These are phyloP conservation scores for Teratosphaeria destructans DNA, from an alignment of 2,329 filamentous ascomycete genomes.

Conservation along the genomic window DNA sequence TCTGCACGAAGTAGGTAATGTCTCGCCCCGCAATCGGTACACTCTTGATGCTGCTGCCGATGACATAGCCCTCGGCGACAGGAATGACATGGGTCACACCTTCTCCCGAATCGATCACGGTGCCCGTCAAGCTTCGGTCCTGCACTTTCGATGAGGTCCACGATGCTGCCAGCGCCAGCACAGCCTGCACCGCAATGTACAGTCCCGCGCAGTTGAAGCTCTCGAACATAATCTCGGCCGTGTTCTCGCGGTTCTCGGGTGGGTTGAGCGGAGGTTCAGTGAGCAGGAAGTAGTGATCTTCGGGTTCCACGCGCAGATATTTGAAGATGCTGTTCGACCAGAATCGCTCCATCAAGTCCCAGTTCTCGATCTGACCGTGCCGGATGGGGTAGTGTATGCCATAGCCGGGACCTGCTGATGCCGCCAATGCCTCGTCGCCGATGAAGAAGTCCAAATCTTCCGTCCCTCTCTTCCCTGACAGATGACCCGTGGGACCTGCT, in stretches of 20 bases:
- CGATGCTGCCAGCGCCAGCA: slow-evolving; percentile 88
- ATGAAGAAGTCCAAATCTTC: slow-evolving; percentile 99
- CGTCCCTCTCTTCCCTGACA: slow-evolving; percentile 86
- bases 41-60: slow-evolving; percentile 97
- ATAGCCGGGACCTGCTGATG: slow-evolving; percentile 79
- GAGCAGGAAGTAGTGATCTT: slow-evolving; percentile 96
- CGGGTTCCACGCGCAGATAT: slow-evolving; percentile 92
- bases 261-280: slow-evolving; percentile 98
- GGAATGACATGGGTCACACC: slow-evolving; percentile 99
- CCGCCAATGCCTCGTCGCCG: slow-evolving; percentile 85
- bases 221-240: slow-evolving; percentile 99
- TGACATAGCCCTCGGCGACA: slow-evolving; percentile 96
- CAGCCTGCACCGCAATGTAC: slow-evolving; percentile 96
- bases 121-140: slow-evolving; percentile 89
- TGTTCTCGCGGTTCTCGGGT: slow-evolving; percentile 97
- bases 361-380: slow-evolving; percentile 97
- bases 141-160: slow-evolving; percentile 99
- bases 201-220: slow-evolving; percentile 99
- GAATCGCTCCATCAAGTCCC: slow-evolving; percentile 99
- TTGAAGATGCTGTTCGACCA: slow-evolving; percentile 99
- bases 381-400: slow-evolving; percentile 95
- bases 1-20: slow-evolving; percentile 98
- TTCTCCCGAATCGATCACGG: slow-evolving; percentile 96
- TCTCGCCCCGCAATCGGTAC: slow-evolving; percentile 96
- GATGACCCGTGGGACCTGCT: slow-evolving; percentile 68